phyloP scores from a whole-genome alignment of 148 eudicot species.

The Persicaria tinctoria region DNA sequence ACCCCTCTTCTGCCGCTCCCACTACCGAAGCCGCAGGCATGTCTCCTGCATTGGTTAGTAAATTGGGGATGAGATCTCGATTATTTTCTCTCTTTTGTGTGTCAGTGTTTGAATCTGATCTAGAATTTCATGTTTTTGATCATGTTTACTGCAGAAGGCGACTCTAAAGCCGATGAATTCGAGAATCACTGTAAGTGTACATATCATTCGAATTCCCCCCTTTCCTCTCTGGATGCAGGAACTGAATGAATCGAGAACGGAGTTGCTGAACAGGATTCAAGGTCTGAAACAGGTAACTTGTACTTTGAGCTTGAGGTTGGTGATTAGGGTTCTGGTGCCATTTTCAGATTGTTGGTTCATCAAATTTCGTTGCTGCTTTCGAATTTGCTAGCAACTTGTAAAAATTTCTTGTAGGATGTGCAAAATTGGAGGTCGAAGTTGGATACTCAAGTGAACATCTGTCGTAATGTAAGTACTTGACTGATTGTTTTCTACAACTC shows the following conservation, averaged over 20 bases:
- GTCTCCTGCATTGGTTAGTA: background rate
- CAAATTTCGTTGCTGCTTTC: too few species aligned
- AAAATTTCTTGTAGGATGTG: background rate
- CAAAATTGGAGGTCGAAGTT: conserved; percentile 12
- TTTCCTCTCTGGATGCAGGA: background rate
- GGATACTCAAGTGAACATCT: conserved; percentile 8
- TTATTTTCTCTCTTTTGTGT: background rate
- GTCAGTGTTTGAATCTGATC: background rate
- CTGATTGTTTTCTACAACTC: background rate
- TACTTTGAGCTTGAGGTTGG: background rate
- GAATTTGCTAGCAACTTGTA: background rate
- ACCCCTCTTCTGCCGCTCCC: background rate
- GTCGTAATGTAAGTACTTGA: conserved; percentile 1
- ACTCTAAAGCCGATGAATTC: conserved; percentile 7
- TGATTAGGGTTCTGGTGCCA: too few species aligned
- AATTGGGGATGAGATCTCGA: background rate
- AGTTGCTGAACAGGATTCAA: conserved; percentile 12
- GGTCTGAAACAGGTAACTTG: background rate
- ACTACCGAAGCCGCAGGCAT: background rate
- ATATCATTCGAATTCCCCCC: background rate
- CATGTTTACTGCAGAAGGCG: background rate
- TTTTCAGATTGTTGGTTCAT: too few species aligned
- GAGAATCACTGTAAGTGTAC: conserved; percentile 3
- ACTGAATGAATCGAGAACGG: conserved; percentile 1
- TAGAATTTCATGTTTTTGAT: background rate